These are phyloP conservation scores for Gossypium turneri DNA, from an alignment of 345 rosid genomes.

Conservation along the genomic window DNA sequence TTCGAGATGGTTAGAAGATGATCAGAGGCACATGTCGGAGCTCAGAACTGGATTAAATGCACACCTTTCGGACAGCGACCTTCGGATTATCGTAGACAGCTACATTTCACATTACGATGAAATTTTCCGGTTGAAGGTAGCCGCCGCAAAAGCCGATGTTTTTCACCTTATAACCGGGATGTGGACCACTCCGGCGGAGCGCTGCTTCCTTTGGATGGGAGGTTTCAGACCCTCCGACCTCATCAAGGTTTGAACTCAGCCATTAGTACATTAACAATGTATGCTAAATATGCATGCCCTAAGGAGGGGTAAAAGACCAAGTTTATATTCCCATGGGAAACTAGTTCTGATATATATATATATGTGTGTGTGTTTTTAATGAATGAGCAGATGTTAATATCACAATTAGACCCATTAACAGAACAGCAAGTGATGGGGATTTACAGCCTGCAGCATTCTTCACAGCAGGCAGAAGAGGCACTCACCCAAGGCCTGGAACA, in stretches of 20 bases:
- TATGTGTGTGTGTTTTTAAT: background rate
- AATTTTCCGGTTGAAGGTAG: constrained; percentile 61
- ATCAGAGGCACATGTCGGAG: constrained; percentile 78
- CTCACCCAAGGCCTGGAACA: constrained; percentile 85
- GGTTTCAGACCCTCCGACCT: constrained; percentile 94
- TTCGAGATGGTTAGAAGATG: constrained; percentile 89
- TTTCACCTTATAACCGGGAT: constrained; percentile 84
- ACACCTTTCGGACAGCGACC: constrained; percentile 68
- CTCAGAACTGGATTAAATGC: constrained; percentile 71
- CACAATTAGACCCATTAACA: constrained; percentile 81
- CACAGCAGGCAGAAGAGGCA: constrained; percentile 96
- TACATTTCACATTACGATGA: constrained; percentile 85
- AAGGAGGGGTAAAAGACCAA: background rate
- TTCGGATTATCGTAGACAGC: constrained; percentile 65
- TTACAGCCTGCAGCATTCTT: constrained; percentile 83
- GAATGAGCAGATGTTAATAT: constrained; percentile 57
- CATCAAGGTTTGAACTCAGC: constrained; percentile 55
- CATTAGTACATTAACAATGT: background rate
- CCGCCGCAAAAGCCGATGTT: constrained; percentile 75
- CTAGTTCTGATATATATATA: background rate
- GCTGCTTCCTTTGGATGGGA: constrained; percentile 98
- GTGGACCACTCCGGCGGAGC: constrained; percentile 89
- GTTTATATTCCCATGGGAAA: background rate
- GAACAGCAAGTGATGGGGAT: constrained; percentile 94
- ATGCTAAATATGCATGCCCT: background rate